Percentiles rank a stretch among this genome's conserved stretches.
phyloP scores from a whole-genome alignment of 371 early-diverging fungal species.

The Rhizopus delemar region DNA sequence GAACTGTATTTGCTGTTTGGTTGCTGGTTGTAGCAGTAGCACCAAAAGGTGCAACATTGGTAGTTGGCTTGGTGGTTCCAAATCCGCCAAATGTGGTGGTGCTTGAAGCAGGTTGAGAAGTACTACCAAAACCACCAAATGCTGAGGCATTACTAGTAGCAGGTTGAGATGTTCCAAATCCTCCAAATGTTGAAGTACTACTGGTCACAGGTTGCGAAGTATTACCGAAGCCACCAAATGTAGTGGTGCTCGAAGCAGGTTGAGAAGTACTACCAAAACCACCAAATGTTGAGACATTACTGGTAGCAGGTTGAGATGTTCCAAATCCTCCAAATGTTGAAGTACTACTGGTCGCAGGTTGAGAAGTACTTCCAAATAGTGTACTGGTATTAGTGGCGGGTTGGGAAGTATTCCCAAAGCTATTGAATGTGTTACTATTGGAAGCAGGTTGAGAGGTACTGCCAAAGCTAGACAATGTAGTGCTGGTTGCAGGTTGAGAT shows the following conservation, averaged over 20 bases:
- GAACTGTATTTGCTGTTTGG: conserved; percentile 30
- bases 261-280: not conserved
- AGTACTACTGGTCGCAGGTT: not conserved
- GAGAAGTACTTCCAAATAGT: not conserved
- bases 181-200: not conserved
- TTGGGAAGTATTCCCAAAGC: not conserved
- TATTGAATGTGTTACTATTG: not conserved
- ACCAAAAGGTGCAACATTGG: conserved; percentile 1
- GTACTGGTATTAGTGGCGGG: not conserved
- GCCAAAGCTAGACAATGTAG: too few relatives aligned
- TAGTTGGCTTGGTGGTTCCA: not conserved
- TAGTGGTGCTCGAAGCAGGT: not conserved
- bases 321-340: not conserved
- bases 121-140: not conserved
- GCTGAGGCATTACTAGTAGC: not conserved
- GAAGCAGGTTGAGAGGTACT: not conserved
- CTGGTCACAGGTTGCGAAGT: not conserved
- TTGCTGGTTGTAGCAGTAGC: conserved; percentile 7
- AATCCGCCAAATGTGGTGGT: not conserved
- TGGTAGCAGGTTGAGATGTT: not conserved
- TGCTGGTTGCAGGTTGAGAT: not conserved
- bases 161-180: conserved; percentile 1
- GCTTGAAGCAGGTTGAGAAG: not conserved
- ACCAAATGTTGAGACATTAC: not conserved
- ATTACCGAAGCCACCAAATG: not conserved